A percentile compares a stretch with the other conserved stretches of the same genome.
These are phyloP conservation scores for Candida sp. DNA, from an alignment of 1,139 yeast genomes.

Conservation along the genomic window DNA sequence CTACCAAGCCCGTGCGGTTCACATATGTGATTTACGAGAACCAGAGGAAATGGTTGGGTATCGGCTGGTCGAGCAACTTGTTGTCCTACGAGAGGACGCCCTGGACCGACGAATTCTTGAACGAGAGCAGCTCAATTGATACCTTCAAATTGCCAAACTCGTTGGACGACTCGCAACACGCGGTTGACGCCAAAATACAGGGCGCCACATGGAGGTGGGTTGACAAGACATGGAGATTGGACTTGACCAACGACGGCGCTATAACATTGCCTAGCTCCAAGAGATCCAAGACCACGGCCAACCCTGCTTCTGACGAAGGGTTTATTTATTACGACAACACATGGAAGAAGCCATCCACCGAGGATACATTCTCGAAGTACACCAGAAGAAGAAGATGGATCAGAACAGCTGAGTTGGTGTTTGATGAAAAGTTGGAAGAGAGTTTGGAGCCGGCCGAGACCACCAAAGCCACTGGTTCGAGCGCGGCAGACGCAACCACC, in stretches of 20 bases:
- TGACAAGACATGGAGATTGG: conserved; percentile 90
- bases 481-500: conserved; percentile 8
- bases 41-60: conserved; percentile 97
- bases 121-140: conserved; percentile 74
- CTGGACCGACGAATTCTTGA: conserved; percentile 96
- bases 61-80: conserved; percentile 96
- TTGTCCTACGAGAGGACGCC: conserved; percentile 93
- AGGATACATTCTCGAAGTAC: conserved; percentile 87
- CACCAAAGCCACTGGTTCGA: conserved; percentile 10
- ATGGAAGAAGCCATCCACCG: conserved; percentile 92
- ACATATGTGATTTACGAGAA: conserved; percentile 95
- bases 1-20: conserved; percentile 72
- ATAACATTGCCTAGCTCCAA: conserved; percentile 69
- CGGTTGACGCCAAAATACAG: conserved; percentile 23
- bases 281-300: conserved; percentile 71
- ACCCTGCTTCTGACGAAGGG: conserved; percentile 84
- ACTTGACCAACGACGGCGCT: conserved; percentile 87
- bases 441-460: conserved; percentile 12
- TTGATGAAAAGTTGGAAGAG: conserved; percentile 23
- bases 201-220: conserved; percentile 95
- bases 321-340: conserved; percentile 89
- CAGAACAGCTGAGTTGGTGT: conserved; percentile 86
- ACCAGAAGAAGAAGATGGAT: conserved; percentile 97
- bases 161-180: conserved; percentile 28
- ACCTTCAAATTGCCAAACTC: conserved; percentile 78